Base-by-base conservation (phyloP, 176 grass and related monocot species). In the Avena insularis region DNA sequence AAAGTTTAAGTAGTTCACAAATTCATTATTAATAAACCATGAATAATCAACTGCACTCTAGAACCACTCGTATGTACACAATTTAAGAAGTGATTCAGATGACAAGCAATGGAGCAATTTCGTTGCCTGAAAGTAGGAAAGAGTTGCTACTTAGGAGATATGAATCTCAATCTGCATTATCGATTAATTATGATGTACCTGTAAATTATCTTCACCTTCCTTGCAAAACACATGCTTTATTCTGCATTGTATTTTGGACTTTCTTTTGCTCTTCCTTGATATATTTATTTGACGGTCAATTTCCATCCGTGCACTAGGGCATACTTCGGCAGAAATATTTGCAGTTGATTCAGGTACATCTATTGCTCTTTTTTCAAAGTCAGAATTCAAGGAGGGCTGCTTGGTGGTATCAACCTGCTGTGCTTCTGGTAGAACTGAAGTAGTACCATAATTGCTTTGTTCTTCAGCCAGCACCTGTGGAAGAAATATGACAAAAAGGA, bases 1-100 rank as follows among this genome's bases (percentile, higher is more conserved):
- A 89, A 87, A 79, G 86, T 91, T 87, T 49, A 95, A 85, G 59
- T 93, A 93, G 66, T 60, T 83, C 67, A 88, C 82, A 83, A 91
- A 93, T 50, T 93, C 91, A 78, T 86, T 93, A 85, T 87, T 59
- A 61, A 85, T 75, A 93, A 95, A 95, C 91, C 93, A 95, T 89
- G 91, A 87, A 83, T 93, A 95, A 91, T 95, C 93, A 83, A 95
- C 83, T 77, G 91, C 81, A 2, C 93, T 93, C 74, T 95, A 93
- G 83, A 95, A 95, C 93, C 93, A 95, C 87, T 95, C 93, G 45
- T 87, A 91, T 15, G 83, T 45, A 77, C 93, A 95, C 91, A 91
- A 95, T 91, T 78, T 89, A 80, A 84, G 87, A 74, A 93, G 73
- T 7, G 83, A 76, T 83, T 89, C 36, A 12, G 84, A 95, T 86